phyloP scores from a whole-genome alignment of 2,329 filamentous ascomycete species.

The Aspergillus candidus region DNA sequence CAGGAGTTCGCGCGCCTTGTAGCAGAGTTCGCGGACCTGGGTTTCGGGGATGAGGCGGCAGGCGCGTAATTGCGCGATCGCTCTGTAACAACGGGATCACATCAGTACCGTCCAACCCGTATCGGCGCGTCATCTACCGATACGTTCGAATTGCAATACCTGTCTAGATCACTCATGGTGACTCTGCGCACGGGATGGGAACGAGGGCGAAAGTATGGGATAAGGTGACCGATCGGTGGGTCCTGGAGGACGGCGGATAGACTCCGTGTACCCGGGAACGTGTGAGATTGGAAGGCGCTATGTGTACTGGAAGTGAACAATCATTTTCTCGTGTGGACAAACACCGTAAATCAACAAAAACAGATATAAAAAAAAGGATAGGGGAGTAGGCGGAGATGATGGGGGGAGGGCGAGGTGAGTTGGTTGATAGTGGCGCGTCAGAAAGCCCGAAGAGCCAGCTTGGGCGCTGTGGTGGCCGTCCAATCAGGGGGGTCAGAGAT shows the following conservation, averaged over 20 bases:
- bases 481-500: constrained; percentile 28
- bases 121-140: too few relatives aligned
- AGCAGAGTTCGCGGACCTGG: constrained; percentile 93
- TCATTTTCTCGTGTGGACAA: constrained; percentile 15
- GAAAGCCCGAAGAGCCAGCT: not conserved
- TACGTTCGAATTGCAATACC: constrained; percentile 45
- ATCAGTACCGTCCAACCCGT: not conserved
- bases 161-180: constrained; percentile 88
- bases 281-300: constrained; percentile 14
- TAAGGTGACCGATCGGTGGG: constrained; percentile 3
- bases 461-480: constrained; percentile 2
- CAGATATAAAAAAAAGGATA: constrained; percentile 4
- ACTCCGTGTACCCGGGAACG: constrained; percentile 2
- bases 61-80: constrained; percentile 89
- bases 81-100: constrained; percentile 48
- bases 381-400: not conserved
- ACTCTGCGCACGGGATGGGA: constrained; percentile 9
- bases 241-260: constrained; percentile 1
- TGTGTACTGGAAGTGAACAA: constrained; percentile 10
- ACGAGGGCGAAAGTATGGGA: constrained; percentile 7
- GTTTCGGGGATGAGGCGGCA: constrained; percentile 93
- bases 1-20: constrained; percentile 90
- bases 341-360: constrained; percentile 2
- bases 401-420: constrained; percentile 6
- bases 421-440: constrained; percentile 2